These are phyloP conservation scores for Cyclotella kingstonii DNA, from an alignment of 108 stramenopile genomes.

Conservation along the genomic window DNA sequence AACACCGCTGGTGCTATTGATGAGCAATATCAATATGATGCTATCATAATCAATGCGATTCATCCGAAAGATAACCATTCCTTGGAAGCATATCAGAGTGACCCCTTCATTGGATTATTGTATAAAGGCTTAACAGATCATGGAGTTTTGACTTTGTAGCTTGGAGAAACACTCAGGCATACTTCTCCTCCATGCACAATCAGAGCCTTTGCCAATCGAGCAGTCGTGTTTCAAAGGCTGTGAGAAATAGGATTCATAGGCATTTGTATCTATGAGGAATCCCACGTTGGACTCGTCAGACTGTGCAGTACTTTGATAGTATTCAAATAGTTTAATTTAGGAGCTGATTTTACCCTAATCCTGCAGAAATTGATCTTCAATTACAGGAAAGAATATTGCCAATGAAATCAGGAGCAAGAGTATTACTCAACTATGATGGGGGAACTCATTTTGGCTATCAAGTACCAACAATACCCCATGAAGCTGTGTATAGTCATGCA, in stretches of 20 bases:
- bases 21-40: slow-evolving; percentile 61
- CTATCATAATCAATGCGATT: slow-evolving; percentile 83
- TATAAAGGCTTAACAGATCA: slow-evolving; percentile 28
- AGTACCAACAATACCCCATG: slow-evolving; percentile 22
- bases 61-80: slow-evolving; percentile 56
- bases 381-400: slow-evolving; percentile 21
- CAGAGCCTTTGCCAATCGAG: slow-evolving; percentile 43
- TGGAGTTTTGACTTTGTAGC: slow-evolving; percentile 33
- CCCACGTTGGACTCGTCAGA: slow-evolving; percentile 46
- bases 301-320: slow-evolving; percentile 59
- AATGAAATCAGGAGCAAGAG: slow-evolving; percentile 20
- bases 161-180: slow-evolving; percentile 52
- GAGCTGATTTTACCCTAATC: slow-evolving; percentile 43
- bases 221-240: slow-evolving; percentile 50
- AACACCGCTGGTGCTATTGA: slow-evolving; percentile 5
- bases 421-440: slow-evolving; percentile 37
- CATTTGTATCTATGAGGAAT: slow-evolving; percentile 62
- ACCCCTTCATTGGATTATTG: slow-evolving; percentile 26
- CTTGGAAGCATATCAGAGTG: slow-evolving; percentile 19
- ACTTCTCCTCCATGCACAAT: slow-evolving; percentile 46
- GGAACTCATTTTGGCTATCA: slow-evolving; percentile 34
- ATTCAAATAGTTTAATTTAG: slow-evolving; percentile 44
- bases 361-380: slow-evolving; percentile 30
- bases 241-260: slow-evolving; percentile 55
- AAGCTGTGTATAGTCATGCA: slow-evolving; percentile 23